Evolutionary conservation across 179 eudicot species (phyloP).

Genomic region (Patellifolia procumbens): DNA sequence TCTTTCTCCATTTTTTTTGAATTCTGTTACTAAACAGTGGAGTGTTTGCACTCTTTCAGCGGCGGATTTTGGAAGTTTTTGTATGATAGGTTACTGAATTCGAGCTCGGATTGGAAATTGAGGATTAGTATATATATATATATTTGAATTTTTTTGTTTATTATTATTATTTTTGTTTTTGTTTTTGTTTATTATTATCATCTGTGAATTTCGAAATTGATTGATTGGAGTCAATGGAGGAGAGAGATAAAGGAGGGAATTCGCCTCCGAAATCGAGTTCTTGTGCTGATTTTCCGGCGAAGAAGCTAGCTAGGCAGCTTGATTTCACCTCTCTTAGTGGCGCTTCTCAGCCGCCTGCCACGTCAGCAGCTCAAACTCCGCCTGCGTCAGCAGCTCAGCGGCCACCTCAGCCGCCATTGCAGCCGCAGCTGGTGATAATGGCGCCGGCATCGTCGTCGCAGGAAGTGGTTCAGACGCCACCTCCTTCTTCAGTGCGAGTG

Average conservation of each 20-base stretch:
- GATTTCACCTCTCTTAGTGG: slow-evolving; percentile 56
- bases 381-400: slow-evolving; percentile 24
- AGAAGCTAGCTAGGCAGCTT: slow-evolving; percentile 85
- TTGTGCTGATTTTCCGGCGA: slow-evolving; percentile 53
- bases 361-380: slow-evolving; percentile 26
- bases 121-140: not conserved
- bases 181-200: slow-evolving; percentile 6
- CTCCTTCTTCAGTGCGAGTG: slow-evolving; percentile 50
- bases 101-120: slow-evolving; percentile 19
- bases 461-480: slow-evolving; percentile 34
- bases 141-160: not conserved
- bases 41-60: not conserved
- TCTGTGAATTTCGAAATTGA: slow-evolving; percentile 9
- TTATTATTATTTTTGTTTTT: not conserved
- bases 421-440: slow-evolving; percentile 12
- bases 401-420: slow-evolving; percentile 22
- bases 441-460: slow-evolving; percentile 39
- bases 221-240: slow-evolving; percentile 51
- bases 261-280: slow-evolving; percentile 46
- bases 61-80: slow-evolving; percentile 21
- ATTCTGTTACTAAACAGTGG: too few relatives aligned
- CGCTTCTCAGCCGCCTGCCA: slow-evolving; percentile 15
- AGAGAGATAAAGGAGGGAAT: slow-evolving; percentile 48
- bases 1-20: too few relatives aligned
- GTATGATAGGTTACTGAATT: slow-evolving; percentile 20